These are phyloP conservation scores for Prunus armeniaca DNA, from an alignment of 306 rosid genomes.

Conservation along the genomic window DNA sequence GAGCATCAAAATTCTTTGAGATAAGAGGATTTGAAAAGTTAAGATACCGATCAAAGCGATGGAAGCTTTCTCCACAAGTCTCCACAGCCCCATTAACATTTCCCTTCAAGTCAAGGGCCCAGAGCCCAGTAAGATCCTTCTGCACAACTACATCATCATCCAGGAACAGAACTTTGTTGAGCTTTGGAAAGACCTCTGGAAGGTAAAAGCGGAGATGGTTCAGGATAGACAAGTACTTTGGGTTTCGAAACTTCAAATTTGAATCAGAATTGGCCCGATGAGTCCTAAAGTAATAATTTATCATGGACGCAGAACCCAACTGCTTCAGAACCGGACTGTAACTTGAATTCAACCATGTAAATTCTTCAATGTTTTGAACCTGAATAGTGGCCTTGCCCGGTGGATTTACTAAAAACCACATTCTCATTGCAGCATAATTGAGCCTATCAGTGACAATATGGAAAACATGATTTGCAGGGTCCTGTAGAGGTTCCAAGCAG, in stretches of 20 bases:
- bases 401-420: conserved; percentile 92
- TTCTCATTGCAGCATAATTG: conserved; percentile 95
- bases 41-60: conserved; percentile 92
- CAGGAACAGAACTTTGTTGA: conserved; percentile 81
- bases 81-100: conserved; percentile 98
- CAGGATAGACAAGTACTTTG: conserved; percentile 89
- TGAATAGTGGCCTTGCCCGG: conserved; percentile 82
- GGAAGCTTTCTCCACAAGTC: conserved; percentile 95
- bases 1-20: conserved; percentile 82
- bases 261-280: conserved; percentile 79
- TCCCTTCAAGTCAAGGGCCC: conserved; percentile 85
- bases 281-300: conserved; percentile 86
- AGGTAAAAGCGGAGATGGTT: conserved; percentile 98
- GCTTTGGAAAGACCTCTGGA: conserved; percentile 92
- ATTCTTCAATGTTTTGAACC: conserved; percentile 85
- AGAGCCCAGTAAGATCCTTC: conserved; percentile 84
- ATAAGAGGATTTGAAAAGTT: conserved; percentile 95
- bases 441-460: conserved; percentile 91
- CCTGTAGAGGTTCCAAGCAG: conserved; percentile 47
- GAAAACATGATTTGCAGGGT: conserved; percentile 80
- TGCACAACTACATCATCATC: conserved; percentile 95
- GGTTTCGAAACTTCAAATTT: conserved; percentile 88
- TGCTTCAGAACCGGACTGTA: conserved; percentile 97
- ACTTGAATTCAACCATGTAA: conserved; percentile 93
- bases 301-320: conserved; percentile 80